phyloP scores from a whole-genome alignment of 257 asterid genomes.

The Oldenlandia corymbosa region DNA sequence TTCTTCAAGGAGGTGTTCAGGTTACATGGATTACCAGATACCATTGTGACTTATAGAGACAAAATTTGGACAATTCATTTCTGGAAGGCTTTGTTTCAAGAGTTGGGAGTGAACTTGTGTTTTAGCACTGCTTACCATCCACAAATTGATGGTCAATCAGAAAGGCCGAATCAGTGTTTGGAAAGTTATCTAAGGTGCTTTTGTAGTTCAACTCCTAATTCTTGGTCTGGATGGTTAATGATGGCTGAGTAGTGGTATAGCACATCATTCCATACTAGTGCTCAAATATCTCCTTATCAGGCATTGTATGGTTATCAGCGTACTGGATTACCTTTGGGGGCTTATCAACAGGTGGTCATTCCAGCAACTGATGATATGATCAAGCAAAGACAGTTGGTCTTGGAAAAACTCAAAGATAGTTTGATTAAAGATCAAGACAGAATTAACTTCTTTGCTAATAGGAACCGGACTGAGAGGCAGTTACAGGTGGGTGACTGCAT shows the following conservation, averaged over 20 bases:
- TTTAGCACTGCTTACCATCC: neutral
- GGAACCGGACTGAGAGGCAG: too few relatives aligned
- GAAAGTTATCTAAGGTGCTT: conserved; percentile 3
- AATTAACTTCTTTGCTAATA: too few relatives aligned
- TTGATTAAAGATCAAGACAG: too few relatives aligned
- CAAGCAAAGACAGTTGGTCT: too few relatives aligned
- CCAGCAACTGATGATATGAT: too few relatives aligned
- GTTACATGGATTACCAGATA: neutral
- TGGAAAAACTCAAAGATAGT: too few relatives aligned
- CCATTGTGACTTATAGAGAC: neutral
- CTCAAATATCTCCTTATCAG: neutral
- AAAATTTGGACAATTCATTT: neutral
- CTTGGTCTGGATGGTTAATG: neutral
- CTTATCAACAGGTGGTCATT: too few relatives aligned
- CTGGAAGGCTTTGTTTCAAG: neutral
- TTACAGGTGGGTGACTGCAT: too few relatives aligned
- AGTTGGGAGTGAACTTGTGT: neutral
- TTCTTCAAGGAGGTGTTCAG: neutral
- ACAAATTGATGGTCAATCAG: neutral
- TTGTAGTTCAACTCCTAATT: neutral
- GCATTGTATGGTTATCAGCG: neutral
- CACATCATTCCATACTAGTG: neutral
- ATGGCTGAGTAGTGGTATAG: neutral
- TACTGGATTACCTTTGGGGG: too few relatives aligned
- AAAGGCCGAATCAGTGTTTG: neutral